Evolutionary conservation across 164 flowering plant species (phyloP).

Genomic region (Sextonia rubra): DNA sequence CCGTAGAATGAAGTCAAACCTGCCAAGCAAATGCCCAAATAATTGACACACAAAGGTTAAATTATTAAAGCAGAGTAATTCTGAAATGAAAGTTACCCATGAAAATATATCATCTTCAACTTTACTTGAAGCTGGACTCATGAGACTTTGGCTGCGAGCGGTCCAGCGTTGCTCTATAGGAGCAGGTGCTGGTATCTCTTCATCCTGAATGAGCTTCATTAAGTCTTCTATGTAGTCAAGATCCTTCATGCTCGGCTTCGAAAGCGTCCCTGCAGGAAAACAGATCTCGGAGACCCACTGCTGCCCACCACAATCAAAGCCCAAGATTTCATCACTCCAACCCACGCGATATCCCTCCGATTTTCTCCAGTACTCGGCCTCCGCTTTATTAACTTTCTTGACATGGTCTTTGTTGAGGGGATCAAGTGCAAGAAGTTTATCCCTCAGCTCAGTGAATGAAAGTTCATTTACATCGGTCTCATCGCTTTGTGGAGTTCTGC

Average conservation of each 20-base stretch:
- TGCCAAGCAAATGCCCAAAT: not conserved
- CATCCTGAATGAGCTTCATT: conserved; percentile 71
- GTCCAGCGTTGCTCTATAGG: conserved; percentile 99
- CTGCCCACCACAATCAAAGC: conserved; percentile 99
- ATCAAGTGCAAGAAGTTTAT: conserved; percentile 86
- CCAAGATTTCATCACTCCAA: conserved; percentile 97
- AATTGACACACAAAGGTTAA: not conserved
- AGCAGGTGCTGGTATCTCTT: conserved; percentile 89
- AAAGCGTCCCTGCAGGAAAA: conserved; percentile 83
- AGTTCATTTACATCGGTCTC: conserved; percentile 60
- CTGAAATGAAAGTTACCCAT: conserved; percentile 57
- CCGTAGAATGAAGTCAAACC: not conserved
- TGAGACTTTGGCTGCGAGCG: conserved; percentile 72
- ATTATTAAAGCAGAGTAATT: not conserved
- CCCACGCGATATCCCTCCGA: conserved; percentile 97
- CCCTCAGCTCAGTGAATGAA: conserved; percentile 90
- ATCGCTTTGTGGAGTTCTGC: conserved; percentile 33
- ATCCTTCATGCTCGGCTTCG: conserved; percentile 90
- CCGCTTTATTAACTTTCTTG: conserved; percentile 77
- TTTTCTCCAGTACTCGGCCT: conserved; percentile 95
- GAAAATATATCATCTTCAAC: conserved; percentile 79
- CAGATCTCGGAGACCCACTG: conserved; percentile 99
- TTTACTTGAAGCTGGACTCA: conserved; percentile 93
- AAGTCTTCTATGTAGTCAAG: conserved; percentile 76
- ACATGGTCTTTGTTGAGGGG: conserved; percentile 89